Base-by-base conservation (phyloP, 1,284 basidiomycete genomes). In the Leccinum huronense region DNA sequence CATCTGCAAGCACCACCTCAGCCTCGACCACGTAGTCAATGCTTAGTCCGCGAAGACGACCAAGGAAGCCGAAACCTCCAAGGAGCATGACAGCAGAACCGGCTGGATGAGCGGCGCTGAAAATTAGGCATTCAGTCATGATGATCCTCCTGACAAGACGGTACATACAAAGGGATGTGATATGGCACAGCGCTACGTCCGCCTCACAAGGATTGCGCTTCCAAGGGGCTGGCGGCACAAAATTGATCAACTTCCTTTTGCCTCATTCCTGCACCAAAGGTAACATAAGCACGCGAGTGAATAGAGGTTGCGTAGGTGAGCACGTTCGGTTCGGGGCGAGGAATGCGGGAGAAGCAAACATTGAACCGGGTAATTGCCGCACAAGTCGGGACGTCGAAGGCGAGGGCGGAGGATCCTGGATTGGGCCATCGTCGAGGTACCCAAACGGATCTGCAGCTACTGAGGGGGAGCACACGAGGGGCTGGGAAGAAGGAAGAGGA, bases 31-130 rank as follows among this genome's bases (percentile, higher is more conserved):
- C 78, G 70, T 90, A 91, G 74, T 95, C 94, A 72, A 93, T 85
- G 63, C 91, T 94, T 61, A 97, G 80, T 4, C 95, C 95, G 66
- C 90, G 86, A 68, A 94, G 79, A 59, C 95, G 83, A 56, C 90
- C 88, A 53, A 95, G 78, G 77, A 96, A 97, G 1, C 95, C 94
- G 71, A 96, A 97, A 0, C 95, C 95, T 13, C 91, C 93, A 3
- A 93, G 84, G 65, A 95, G 78, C 89, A 95, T 92, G 61, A 93
- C 87, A 10, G 89, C 88, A 53, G 93, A 90, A 16, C 91, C 91
- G 3, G 85, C 87, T 1, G 90, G 89, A 69, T 91, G 89, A 30
- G 89, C 90, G 33, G 89, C 82, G 65, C 89, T 91, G 62, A 3
- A 60, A 61, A 60, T 65, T 45, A 8, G 42, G 55, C 57, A 65